Base-by-base conservation (phyloP, 2,329 filamentous ascomycete genomes). In the Diaporthe humulicola region DNA sequence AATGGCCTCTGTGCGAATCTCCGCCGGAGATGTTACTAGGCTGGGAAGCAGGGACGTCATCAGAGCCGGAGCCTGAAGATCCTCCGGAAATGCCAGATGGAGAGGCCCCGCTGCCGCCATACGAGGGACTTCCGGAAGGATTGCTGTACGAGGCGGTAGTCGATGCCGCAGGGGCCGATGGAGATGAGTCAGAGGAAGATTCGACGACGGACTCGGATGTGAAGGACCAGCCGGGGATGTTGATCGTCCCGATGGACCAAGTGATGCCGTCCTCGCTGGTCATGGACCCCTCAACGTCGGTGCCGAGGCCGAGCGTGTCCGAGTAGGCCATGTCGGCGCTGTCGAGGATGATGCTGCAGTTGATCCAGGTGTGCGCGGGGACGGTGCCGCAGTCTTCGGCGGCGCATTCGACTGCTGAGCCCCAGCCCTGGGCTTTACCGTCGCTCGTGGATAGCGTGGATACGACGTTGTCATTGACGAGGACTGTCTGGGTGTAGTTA, bases 311-410 rank as follows among this genome's bases (percentile, higher is more conserved):
- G 25, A 76, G 60, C 8, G 74, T 76, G 50, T 76, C 22, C 48
- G 70, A 71, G 72, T 76, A 76, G 67, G 14, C 60, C 42, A 25
- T 61, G 45, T 76, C 67, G 28, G 74, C 74, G 19, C n/a, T 54
- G 58, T 66, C 72, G 10, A 76, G 74, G 58, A 72, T 76, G 69
- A 76, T 76, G 58, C 58, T 71, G 58, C 52, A 50, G 60, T 76
- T 74, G 60, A 60, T 60, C 74, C 74, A 76, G 4, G 72, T 74
- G 58, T 76, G 74, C 19, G 74, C 72, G 9, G 66, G 50, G 8
- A 76, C 74, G 19, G 74, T 74, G 77, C 94, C 94, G 87, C 94
- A 96, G 86, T 94, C 93, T 83, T 96, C 93, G 82, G 92, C 92
- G 71, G 92, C 94, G 82, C 90, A 91, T 80, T 93, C 90, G 25